These are phyloP conservation scores for Saraca asoca DNA, from an alignment of 331 rosid species.

Conservation along the genomic window DNA sequence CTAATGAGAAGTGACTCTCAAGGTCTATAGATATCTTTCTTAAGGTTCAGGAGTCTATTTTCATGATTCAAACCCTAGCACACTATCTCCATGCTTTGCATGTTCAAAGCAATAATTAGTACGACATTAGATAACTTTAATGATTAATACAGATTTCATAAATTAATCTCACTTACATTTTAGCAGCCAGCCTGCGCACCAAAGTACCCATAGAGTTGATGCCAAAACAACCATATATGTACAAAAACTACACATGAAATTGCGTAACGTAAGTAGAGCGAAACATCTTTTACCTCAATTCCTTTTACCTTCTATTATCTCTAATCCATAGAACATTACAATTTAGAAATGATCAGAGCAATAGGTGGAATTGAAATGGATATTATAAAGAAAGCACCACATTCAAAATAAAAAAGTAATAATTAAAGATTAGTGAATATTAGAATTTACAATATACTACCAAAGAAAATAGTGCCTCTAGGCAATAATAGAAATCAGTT, in stretches of 20 bases:
- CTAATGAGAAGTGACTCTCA: background rate
- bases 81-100: background rate
- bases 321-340: too few relatives aligned
- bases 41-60: conserved; percentile 15
- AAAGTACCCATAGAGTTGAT: conserved; percentile 70
- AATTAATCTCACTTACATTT: conserved; percentile 66
- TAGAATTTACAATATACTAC: too few relatives aligned
- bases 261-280: too few relatives aligned
- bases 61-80: conserved; percentile 20
- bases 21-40: background rate
- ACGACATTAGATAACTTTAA: background rate
- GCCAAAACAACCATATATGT: conserved; percentile 36
- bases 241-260: conserved; percentile 13
- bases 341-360: too few relatives aligned
- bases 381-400: too few relatives aligned
- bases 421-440: too few relatives aligned
- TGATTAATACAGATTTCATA: background rate
- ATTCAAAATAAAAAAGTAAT: too few relatives aligned
- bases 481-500: too few relatives aligned
- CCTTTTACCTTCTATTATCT: too few relatives aligned
- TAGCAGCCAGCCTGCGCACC: conserved; percentile 99
- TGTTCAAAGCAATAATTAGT: conserved; percentile 4
- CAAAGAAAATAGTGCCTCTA: too few relatives aligned
- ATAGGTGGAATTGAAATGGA: too few relatives aligned
- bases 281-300: too few relatives aligned